Conservation (phyloP, 306 rosid species). For the Glycine tomentella region DNA sequence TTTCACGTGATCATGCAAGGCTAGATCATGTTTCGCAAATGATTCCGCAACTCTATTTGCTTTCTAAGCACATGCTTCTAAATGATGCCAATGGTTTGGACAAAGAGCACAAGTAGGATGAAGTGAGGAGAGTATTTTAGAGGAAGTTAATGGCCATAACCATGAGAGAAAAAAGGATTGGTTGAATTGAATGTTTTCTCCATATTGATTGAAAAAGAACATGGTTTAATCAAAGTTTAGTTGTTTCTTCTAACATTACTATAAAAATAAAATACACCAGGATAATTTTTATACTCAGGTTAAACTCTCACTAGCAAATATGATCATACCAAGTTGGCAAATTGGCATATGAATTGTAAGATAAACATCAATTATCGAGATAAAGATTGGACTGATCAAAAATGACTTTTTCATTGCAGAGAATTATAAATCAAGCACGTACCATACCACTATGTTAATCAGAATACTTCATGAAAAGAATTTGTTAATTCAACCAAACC, state of each 20-base stretch:
- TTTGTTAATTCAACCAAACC: conserved; percentile 70
- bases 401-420: conserved; percentile 6
- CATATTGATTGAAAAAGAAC: neutral
- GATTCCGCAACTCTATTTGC: too few species aligned
- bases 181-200: neutral
- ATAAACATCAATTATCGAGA: conserved; percentile 15
- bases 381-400: neutral
- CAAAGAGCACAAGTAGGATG: too few species aligned
- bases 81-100: too few species aligned
- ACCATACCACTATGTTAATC: conserved; percentile 20
- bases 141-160: too few species aligned
- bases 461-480: conserved; percentile 49
- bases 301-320: neutral
- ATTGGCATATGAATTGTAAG: conserved; percentile 14
- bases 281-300: neutral
- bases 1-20: too few species aligned
- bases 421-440: conserved; percentile 36
- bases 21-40: too few species aligned
- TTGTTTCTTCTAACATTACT: neutral
- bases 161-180: too few species aligned
- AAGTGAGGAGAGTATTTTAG: too few species aligned
- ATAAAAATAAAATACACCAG: neutral
- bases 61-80: too few species aligned
- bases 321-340: neutral
- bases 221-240: neutral